Evolutionary conservation across 257 asterid genomes (phyloP).

Genomic region (Coffea eugenioides): DNA sequence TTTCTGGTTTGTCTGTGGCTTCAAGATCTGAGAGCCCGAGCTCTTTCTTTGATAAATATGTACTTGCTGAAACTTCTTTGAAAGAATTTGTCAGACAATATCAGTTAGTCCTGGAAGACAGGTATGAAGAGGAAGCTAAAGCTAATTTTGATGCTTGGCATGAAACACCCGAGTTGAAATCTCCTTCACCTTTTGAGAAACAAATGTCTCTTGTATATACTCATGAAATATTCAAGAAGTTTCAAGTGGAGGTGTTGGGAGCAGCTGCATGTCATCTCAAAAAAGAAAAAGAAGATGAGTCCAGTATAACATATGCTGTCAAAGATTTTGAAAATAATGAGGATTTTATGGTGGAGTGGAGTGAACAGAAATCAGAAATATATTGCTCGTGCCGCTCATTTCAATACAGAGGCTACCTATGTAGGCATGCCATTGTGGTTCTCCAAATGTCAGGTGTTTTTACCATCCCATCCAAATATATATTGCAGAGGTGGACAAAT

Average conservation of each 20-base stretch:
- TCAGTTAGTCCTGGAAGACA: conserved; percentile 61
- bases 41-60: conserved; percentile 69
- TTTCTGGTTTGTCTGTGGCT: conserved; percentile 63
- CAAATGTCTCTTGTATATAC: conserved; percentile 72
- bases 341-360: conserved; percentile 73
- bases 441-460: conserved; percentile 97
- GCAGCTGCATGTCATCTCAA: conserved; percentile 94
- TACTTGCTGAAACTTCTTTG: conserved; percentile 59
- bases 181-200: conserved; percentile 95
- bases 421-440: conserved; percentile 87
- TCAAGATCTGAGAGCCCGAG: conserved; percentile 68
- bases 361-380: conserved; percentile 50
- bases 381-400: conserved; percentile 68
- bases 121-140: conserved; percentile 88
- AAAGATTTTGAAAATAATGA: conserved; percentile 67
- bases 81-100: conserved; percentile 60
- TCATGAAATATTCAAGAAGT: conserved; percentile 79
- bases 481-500: conserved; percentile 91
- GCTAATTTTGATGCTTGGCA: conserved; percentile 95
- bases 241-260: conserved; percentile 84
- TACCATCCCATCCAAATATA: conserved; percentile 66
- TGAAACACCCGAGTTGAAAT: conserved; percentile 78
- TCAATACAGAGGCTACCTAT: conserved; percentile 81
- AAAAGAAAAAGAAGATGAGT: conserved; percentile 63
- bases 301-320: conserved; percentile 47